Evolutionary conservation across 805 yeast genomes (phyloP).

Genomic region (Candida chilensis): DNA sequence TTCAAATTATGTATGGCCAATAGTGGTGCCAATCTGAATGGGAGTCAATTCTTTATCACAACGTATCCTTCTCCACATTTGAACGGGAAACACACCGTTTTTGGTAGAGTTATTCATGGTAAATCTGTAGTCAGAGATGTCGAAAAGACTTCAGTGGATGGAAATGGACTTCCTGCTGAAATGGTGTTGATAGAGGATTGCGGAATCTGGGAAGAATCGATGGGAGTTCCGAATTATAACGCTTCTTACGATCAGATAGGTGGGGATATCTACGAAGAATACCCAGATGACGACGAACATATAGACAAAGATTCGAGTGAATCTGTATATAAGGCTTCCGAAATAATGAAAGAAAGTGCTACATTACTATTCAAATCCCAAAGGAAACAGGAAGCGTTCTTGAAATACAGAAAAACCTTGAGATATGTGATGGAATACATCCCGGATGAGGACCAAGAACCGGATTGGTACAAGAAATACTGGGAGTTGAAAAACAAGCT

Average conservation of each 20-base stretch:
- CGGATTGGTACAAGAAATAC: slow-evolving; percentile 41
- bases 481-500: slow-evolving; percentile 37
- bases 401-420: slow-evolving; percentile 58
- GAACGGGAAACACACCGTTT: slow-evolving; percentile 66
- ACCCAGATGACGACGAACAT: slow-evolving; percentile 62
- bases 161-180: slow-evolving; percentile 28
- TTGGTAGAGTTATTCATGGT: slow-evolving; percentile 64
- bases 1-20: slow-evolving; percentile 61
- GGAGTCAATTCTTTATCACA: slow-evolving; percentile 65
- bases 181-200: slow-evolving; percentile 42
- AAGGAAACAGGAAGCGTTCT: slow-evolving; percentile 38
- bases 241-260: slow-evolving; percentile 55
- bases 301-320: slow-evolving; percentile 51
- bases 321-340: slow-evolving; percentile 40
- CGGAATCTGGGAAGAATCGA: slow-evolving; percentile 51
- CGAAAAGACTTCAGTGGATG: slow-evolving; percentile 39
- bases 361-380: slow-evolving; percentile 47
- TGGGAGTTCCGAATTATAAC: slow-evolving; percentile 49
- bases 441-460: slow-evolving; percentile 61
- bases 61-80: slow-evolving; percentile 67
- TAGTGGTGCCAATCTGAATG: slow-evolving; percentile 39
- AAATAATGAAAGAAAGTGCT: slow-evolving; percentile 60
- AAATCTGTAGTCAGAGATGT: slow-evolving; percentile 61
- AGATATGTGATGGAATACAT: slow-evolving; percentile 64
- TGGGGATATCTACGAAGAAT: slow-evolving; percentile 69